Conservation (phyloP, 2,329 filamentous ascomycete genomes). For the Trichophyton schoenleinii region DNA sequence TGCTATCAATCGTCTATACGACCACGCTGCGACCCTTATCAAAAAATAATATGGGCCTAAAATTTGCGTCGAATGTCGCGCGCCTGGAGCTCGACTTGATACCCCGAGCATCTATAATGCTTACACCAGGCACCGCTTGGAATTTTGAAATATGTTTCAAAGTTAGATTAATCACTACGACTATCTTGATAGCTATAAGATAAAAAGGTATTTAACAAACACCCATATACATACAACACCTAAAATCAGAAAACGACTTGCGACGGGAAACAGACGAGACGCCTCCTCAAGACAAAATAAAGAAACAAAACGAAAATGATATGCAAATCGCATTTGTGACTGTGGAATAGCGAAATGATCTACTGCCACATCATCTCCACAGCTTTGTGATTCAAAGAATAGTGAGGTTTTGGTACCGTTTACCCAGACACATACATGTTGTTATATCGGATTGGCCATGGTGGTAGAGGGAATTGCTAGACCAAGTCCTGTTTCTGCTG, state of each 20-base stretch:
- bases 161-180: not conserved
- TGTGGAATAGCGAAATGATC: not conserved
- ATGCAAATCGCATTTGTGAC: not conserved
- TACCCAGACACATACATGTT: not conserved
- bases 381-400: not conserved
- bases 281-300: not conserved
- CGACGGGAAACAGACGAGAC: not conserved
- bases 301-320: not conserved
- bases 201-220: not conserved
- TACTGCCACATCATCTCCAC: not conserved
- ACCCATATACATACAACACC: not conserved
- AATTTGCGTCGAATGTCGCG: too few relatives aligned
- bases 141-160: too few relatives aligned
- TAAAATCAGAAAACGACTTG: not conserved
- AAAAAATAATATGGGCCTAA: too few relatives aligned
- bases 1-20: too few relatives aligned
- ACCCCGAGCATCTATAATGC: too few relatives aligned
- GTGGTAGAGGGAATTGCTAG: constrained; percentile 3
- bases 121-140: too few relatives aligned
- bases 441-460: constrained; percentile 7
- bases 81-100: too few relatives aligned
- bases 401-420: not conserved
- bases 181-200: not conserved
- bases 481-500: not conserved
- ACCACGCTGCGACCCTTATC: too few relatives aligned